These are phyloP conservation scores for Wickerhamiella galacta DNA, from an alignment of 805 yeast genomes.

Conservation along the genomic window DNA sequence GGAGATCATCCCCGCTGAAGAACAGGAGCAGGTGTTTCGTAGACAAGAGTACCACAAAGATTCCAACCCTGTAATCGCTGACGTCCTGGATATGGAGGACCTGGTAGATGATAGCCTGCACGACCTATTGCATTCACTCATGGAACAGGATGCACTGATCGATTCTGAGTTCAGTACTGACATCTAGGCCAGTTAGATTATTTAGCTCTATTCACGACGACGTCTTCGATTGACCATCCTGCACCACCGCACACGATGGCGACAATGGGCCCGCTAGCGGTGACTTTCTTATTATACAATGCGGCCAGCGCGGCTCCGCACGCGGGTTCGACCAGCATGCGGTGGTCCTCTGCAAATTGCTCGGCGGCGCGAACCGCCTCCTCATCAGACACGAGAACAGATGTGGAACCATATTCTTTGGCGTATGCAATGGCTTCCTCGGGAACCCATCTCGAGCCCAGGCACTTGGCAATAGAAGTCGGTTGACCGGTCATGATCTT, in stretches of 20 bases:
- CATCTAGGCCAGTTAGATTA: too few relatives aligned
- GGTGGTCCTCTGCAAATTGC: constrained; percentile 32
- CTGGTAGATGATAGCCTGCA: constrained; percentile 6
- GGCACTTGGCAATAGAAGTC: constrained; percentile 42
- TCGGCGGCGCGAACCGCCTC: constrained; percentile 37
- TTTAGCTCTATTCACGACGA: neutral
- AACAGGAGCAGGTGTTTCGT: constrained; percentile 2
- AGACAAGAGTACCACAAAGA: constrained; percentile 4
- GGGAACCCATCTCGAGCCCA: constrained; percentile 47
- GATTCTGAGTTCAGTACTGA: too few relatives aligned
- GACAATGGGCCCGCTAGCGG: constrained; percentile 30
- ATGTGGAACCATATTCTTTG: constrained; percentile 25
- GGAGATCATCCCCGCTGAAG: constrained; percentile 6
- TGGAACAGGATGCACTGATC: too few relatives aligned
- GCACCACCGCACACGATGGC: constrained; percentile 39
- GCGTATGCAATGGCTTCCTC: constrained; percentile 32
- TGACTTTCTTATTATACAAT: constrained; percentile 26
- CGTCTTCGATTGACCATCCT: neutral
- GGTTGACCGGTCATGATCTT: constrained; percentile 29
- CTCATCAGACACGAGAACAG: constrained; percentile 32
- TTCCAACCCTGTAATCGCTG: neutral
- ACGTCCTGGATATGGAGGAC: constrained; percentile 2
- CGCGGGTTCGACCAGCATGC: constrained; percentile 44
- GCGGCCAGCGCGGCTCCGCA: constrained; percentile 50
- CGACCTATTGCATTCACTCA: constrained; percentile 5